Percentiles rank a stretch among this genome's conserved stretches.
phyloP scores from a whole-genome alignment of 768 basidiomycete species.

The Boletales sp. region DNA sequence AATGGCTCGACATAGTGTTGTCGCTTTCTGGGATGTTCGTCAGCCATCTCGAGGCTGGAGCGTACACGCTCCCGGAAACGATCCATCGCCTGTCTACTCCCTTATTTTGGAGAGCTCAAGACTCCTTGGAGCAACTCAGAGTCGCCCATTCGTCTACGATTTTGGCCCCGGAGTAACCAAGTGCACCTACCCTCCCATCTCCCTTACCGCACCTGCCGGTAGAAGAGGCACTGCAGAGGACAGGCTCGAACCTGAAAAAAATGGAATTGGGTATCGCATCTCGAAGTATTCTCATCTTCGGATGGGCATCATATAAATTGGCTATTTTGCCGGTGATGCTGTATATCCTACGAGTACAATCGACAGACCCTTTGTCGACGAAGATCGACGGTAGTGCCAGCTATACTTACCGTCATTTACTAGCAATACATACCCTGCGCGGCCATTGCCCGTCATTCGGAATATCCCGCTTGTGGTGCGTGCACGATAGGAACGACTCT shows the following conservation, averaged over 20 bases:
- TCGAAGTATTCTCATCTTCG: constrained; percentile 42
- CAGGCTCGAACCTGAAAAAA: constrained; percentile 30
- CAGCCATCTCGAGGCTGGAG: constrained; percentile 63
- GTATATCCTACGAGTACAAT: too few species aligned
- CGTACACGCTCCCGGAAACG: constrained; percentile 76
- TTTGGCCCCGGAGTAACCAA: constrained; percentile 63
- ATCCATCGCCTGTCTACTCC: constrained; percentile 74
- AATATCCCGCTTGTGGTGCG: constrained; percentile 1
- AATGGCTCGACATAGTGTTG: constrained; percentile 69
- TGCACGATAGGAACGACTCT: constrained; percentile 25
- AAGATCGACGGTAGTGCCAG: neutral
- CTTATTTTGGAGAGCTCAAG: constrained; percentile 74
- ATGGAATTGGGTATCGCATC: constrained; percentile 49
- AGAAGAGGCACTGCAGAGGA: constrained; percentile 15
- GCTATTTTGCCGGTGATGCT: neutral
- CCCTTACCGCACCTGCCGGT: constrained; percentile 21
- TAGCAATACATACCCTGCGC: neutral
- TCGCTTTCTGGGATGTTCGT: constrained; percentile 82
- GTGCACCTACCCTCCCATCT: constrained; percentile 50
- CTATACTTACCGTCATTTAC: too few species aligned
- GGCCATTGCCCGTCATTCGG: neutral
- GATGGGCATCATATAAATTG: constrained; percentile 5
- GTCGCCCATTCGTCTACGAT: constrained; percentile 73
- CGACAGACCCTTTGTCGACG: neutral
- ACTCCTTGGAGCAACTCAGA: constrained; percentile 75